Evolutionary conservation across 2,329 filamentous ascomycete genomes (phyloP), one percentile per base, ranked within the genome.

Genomic region (Arthrobotrys conoides): DNA sequence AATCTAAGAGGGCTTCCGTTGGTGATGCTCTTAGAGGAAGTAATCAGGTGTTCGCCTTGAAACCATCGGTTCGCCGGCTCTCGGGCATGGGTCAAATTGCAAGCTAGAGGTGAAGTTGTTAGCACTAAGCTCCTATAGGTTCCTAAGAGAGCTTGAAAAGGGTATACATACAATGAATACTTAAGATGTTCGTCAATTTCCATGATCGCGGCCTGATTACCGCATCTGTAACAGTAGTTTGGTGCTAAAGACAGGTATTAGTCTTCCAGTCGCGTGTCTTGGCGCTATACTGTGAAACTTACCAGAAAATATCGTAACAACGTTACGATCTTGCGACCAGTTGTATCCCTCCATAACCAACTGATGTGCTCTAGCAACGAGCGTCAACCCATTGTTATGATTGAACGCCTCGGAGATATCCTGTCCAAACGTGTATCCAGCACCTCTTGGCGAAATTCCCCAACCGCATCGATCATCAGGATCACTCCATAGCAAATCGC

Each of bases 151-250:
- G 2, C 16, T n/a, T n/a, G n/a, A 22, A 41, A 41, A n/a, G 30
- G 20, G 38, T 36, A 36, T 55, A 91, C 94, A 86, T 89, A 97
- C 95, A 99, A 98, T 83, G 96, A 98, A 87, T 98, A 99, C 88
- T 99, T 98, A 84, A 99, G 87, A 85, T 98, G 94, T 87, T 99
- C 96, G 82, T 98, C 96, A 85, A 99, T 99, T 86, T 98, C 96
- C 96, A 99, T 99, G 85, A 99, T 98, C n/a, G 96, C 96, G 72
- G 96, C 96, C 86, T 98, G 96, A 86, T 99, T 99, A 84, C 96
- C 96, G 84, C 96, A 99, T 85, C 96, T 90, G 88, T 99, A 98
- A 88, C 95, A 99, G 88, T 99, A 99, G 85, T 95, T 95, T 80
- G 92, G 92, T 68, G 92, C 92, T 90, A 83, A 27, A 51, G 80